Evolutionary conservation across 2,329 filamentous ascomycete species (phyloP).

Genomic region (Aspergillus neoniger): DNA sequence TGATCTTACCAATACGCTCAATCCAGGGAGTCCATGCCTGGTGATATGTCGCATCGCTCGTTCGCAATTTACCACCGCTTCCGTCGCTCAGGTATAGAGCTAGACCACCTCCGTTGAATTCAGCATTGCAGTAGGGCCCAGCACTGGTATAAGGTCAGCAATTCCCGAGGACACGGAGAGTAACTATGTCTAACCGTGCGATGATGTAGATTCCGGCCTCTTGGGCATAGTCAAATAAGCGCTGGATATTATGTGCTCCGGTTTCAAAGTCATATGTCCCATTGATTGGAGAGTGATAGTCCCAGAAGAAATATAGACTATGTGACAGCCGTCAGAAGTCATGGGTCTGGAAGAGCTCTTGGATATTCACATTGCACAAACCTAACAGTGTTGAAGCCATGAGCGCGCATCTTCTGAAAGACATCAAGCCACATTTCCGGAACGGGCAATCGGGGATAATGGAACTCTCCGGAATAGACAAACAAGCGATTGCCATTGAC

Average conservation of each 20-base stretch:
- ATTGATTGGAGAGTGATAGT: slow-evolving; percentile 59
- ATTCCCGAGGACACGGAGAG: too few relatives aligned
- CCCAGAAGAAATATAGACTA: slow-evolving; percentile 72
- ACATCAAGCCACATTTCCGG: slow-evolving; percentile 67
- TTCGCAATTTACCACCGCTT: slow-evolving; percentile 28
- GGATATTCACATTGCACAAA: not conserved
- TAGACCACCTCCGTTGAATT: slow-evolving; percentile 72
- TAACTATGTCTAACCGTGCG: slow-evolving; percentile 45
- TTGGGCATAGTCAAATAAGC: slow-evolving; percentile 28
- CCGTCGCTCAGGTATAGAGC: slow-evolving; percentile 67
- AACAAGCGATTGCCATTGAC: slow-evolving; percentile 68
- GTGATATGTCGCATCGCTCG: slow-evolving; percentile 48
- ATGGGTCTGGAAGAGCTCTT: not conserved
- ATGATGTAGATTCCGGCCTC: slow-evolving; percentile 64
- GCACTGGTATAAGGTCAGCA: slow-evolving; percentile 36
- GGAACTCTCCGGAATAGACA: slow-evolving; percentile 71
- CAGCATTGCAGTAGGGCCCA: slow-evolving; percentile 75
- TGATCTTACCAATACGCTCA: slow-evolving; percentile 48
- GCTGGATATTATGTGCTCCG: slow-evolving; percentile 24
- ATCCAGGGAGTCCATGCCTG: slow-evolving; percentile 53
- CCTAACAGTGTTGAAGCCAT: slow-evolving; percentile 54
- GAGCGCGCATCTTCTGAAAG: slow-evolving; percentile 76
- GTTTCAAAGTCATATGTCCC: slow-evolving; percentile 65
- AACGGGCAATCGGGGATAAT: slow-evolving; percentile 65
- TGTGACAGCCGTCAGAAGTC: slow-evolving; percentile 50